Base-by-base conservation (phyloP, 176 grass and related monocot genomes). In the Saccharum officinarum region DNA sequence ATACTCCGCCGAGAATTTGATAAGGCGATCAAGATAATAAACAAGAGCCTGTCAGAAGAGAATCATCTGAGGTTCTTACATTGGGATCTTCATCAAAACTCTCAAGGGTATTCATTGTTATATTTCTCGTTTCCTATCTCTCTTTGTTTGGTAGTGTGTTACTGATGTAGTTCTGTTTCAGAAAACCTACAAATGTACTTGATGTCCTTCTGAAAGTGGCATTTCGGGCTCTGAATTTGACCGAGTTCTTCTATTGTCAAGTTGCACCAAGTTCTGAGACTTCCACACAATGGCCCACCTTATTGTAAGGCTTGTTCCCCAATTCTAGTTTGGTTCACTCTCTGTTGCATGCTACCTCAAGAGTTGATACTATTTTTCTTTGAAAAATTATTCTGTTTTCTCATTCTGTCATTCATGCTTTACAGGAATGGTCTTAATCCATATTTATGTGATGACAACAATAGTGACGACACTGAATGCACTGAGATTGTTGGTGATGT, bases 71-170 rank as follows among this genome's bases (percentile, higher is more conserved):
- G 67, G 78, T 98, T 92, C 83, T 87, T 98, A 75, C 96, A 98
- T 75, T 98, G 93, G 93, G 96, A 98, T 92, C 92, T 98, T 78
- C 87, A 98, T 78, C 77, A 92, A 79, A 91, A 95, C 75, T 95
- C 89, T 82, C 89, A 69, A 66, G 88, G 93, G 93, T 98, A 92
- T 80, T 78, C 44, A 45, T 77, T 83, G 36, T 82, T 87, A 37
- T 88, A 50, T 44, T 85, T 87, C 37, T 72, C 26, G 20, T 37
- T 75, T 81, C 12, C 59, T 47, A 64, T 26, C 34, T 44, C 3
- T 55, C 20, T 67, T 28, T 87, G 50, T 57, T 10, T 18, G 67
- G 22, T 78, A 33, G 15, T 76, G 45, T 73, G 65, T 46, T 83
- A 83, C 66, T 87, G 80, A 90, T 68, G 31, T 68, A 60, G 63